Evolutionary conservation across 495 filamentous ascomycete species (phyloP), one percentile per base, ranked within the genome.

Genomic region (Acidomyces sp.): DNA sequence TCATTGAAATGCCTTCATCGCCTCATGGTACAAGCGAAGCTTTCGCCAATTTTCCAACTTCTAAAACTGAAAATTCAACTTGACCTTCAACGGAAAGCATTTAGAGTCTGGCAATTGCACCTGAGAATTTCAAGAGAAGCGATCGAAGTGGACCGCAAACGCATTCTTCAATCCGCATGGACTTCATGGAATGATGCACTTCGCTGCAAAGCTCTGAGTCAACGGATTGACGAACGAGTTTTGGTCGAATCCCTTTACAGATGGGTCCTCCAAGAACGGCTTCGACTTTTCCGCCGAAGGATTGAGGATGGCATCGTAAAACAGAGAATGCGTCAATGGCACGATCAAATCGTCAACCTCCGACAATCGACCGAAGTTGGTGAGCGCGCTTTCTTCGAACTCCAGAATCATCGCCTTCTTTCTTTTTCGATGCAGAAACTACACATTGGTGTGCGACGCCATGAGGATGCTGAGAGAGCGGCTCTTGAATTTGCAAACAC

Each of bases 121-220:
- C 54, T 64, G 3, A 61, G 62, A 22, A 63, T 67, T 39, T 55
- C 66, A 19, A 58, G 62, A n/a, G 65, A 71, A 53, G 78, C 79
- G n/a, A 51, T 59, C 11, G 59, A 64, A 25, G 59, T 77, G 29
- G 64, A 79, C 48, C 65, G 57, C 19, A 41, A 59, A 42, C 65
- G 74, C 28, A 53, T 76, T 25, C 45, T 78, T 31, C 67, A 68
- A 21, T 75, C 74, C 51, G 60, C 71, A 6, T 78, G 70, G 67
- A 74, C 71, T 1, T 52, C 63, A 10, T 85, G 79, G 79, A 80
- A 80, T 40, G 74, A 81, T 57, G 66, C 60, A 12, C 62, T 78
- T 23, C 73, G 77, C 10, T 71, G 66, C 39, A 59, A 68, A 44
- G 67, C 65, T 2, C 57, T 81, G 4, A 60, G 53, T 24, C 59